Evolutionary conservation across 495 filamentous ascomycete genomes (phyloP).

Genomic region (Neurospora intermedia): DNA sequence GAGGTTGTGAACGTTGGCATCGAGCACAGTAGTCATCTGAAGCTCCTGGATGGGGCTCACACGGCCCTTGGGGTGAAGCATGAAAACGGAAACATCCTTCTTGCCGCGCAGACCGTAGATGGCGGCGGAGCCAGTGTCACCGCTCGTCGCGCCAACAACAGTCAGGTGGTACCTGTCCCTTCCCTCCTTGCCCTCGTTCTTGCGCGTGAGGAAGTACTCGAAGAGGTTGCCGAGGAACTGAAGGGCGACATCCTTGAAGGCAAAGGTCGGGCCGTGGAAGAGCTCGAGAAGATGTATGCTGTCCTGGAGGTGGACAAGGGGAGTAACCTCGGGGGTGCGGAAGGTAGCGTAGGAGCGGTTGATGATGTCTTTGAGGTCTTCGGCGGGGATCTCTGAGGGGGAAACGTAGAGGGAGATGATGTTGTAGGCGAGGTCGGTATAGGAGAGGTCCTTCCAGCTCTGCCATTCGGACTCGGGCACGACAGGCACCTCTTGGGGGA

Average conservation of each 20-base stretch:
- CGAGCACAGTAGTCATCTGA: constrained; percentile 88
- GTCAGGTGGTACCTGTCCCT: constrained; percentile 74
- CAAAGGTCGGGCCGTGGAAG: constrained; percentile 94
- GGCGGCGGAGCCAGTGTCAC: constrained; percentile 89
- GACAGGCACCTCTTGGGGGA: constrained; percentile 70
- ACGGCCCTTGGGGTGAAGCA: constrained; percentile 74
- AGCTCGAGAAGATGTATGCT: constrained; percentile 82
- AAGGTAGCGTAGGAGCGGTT: constrained; percentile 76
- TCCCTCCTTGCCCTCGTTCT: constrained; percentile 64
- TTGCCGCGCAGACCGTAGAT: constrained; percentile 97
- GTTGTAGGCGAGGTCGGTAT: constrained; percentile 65
- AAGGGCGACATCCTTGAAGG: constrained; percentile 88
- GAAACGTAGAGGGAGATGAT: constrained; percentile 77
- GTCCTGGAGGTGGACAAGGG: constrained; percentile 56
- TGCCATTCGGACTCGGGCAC: constrained; percentile 46
- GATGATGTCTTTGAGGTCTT: constrained; percentile 74
- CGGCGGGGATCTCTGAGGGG: constrained; percentile 62
- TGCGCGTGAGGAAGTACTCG: constrained; percentile 83
- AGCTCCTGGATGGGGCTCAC: constrained; percentile 82
- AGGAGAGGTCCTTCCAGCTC: constrained; percentile 66
- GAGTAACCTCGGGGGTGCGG: constrained; percentile 61
- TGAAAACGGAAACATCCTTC: constrained; percentile 88
- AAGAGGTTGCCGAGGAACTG: constrained; percentile 93
- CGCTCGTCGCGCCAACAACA: constrained; percentile 84
- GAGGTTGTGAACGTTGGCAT: constrained; percentile 82